Evolutionary conservation across 495 filamentous ascomycete genomes (phyloP).

Genomic region (Penicillium verhagenii): DNA sequence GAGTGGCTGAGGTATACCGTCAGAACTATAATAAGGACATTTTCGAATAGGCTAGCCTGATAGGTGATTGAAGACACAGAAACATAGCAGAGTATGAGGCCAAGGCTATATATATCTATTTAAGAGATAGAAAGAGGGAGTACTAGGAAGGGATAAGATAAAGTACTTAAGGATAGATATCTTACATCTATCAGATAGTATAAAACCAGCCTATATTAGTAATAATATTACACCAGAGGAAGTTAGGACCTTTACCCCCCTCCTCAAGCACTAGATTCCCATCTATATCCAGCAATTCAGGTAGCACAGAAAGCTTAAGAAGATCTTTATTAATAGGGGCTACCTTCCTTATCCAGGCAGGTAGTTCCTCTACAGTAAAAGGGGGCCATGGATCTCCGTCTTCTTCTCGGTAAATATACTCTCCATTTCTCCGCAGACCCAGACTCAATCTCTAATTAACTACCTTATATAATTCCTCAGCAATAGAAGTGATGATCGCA

Average conservation of each 20-base stretch:
- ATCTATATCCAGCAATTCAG: constrained; percentile 10
- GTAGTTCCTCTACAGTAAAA: constrained; percentile 21
- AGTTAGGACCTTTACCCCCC: constrained; percentile 18
- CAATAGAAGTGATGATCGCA: constrained; percentile 37
- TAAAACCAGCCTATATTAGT: constrained; percentile 33
- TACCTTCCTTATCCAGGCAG: constrained; percentile 23
- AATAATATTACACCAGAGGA: constrained; percentile 31
- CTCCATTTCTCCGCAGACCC: constrained; percentile 30
- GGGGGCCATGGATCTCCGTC: constrained; percentile 23
- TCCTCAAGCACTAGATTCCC: constrained; percentile 29
- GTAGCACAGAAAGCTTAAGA: constrained; percentile 17
- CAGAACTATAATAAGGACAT: constrained; percentile 23
- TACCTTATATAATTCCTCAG: constrained; percentile 35
- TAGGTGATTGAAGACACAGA: too few relatives aligned
- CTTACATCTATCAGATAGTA: constrained; percentile 23
- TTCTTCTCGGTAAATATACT: constrained; percentile 27
- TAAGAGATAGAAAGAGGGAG: too few relatives aligned
- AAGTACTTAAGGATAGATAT: too few relatives aligned
- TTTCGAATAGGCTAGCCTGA: too few relatives aligned
- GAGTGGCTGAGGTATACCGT: constrained; percentile 22
- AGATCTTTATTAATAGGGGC: constrained; percentile 20
- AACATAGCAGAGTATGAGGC: too few relatives aligned
- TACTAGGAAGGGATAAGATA: too few relatives aligned
- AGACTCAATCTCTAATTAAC: constrained; percentile 40
- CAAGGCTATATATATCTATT: too few relatives aligned